Percentiles rank a stretch among this genome's conserved stretches.
Conservation (phyloP, 345 rosid species). For the Orychophragmus violaceus region DNA sequence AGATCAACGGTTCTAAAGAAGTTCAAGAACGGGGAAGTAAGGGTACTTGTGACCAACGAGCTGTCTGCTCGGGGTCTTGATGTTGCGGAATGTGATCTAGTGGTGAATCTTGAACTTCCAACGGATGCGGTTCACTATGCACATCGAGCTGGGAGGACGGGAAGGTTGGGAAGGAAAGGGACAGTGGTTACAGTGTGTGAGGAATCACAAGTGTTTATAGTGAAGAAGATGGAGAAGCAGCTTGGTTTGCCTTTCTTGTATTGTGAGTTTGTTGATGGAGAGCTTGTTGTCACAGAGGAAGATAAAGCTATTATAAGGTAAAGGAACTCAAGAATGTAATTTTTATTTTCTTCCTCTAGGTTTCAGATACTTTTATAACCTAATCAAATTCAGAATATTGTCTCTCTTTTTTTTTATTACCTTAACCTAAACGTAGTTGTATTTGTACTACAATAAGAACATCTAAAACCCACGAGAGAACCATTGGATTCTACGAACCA, state of each 20-base stretch:
- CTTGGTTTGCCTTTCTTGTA: conserved; percentile 54
- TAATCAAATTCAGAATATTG: not conserved
- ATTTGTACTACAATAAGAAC: too few relatives aligned
- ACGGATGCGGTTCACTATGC: conserved; percentile 78
- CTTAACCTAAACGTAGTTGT: too few relatives aligned
- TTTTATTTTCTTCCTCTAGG: not conserved
- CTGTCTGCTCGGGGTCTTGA: conserved; percentile 94
- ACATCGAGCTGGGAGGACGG: conserved; percentile 88
- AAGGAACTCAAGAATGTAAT: not conserved
- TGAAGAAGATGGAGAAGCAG: conserved; percentile 84
- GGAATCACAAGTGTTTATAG: conserved; percentile 71
- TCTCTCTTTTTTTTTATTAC: too few relatives aligned
- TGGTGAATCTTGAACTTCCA: conserved; percentile 80
- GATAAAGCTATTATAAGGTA: conserved; percentile 34
- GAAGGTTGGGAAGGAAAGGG: conserved; percentile 86
- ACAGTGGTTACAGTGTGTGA: conserved; percentile 83
- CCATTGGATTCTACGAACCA: too few relatives aligned
- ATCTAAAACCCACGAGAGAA: too few relatives aligned
- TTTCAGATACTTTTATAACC: not conserved
- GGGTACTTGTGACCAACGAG: conserved; percentile 83
- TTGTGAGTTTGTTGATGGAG: conserved; percentile 84
- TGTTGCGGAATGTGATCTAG: conserved; percentile 85
- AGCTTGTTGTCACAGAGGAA: conserved; percentile 51
- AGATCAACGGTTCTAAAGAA: conserved; percentile 76
- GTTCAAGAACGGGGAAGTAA: conserved; percentile 80